phyloP scores from a whole-genome alignment of 2,329 filamentous ascomycete genomes.

The Cadophora sp. region DNA sequence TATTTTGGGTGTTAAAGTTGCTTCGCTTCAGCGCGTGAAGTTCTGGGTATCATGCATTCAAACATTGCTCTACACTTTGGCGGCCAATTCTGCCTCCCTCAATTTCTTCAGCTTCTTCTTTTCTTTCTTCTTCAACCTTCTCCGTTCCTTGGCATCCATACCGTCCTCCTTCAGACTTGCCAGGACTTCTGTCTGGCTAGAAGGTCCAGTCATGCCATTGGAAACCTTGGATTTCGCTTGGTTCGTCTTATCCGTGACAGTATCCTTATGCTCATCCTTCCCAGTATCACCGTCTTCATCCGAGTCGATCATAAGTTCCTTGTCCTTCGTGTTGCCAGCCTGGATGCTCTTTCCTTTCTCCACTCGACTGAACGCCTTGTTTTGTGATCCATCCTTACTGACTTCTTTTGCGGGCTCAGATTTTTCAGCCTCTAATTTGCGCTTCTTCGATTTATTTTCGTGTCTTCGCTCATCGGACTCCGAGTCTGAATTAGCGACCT shows the following conservation, averaged over 20 bases:
- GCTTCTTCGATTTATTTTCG: slow-evolving; percentile 6
- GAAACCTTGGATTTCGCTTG: background rate
- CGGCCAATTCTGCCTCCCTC: slow-evolving; percentile 11
- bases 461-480: background rate
- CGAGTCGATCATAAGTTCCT: background rate
- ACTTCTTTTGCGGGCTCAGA: background rate
- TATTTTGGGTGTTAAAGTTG: too few relatives aligned
- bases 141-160: slow-evolving; percentile 28
- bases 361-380: background rate
- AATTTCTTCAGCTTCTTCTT: slow-evolving; percentile 31
- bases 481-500: background rate
- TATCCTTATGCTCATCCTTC: background rate
- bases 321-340: background rate
- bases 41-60: background rate
- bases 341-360: background rate
- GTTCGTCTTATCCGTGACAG: background rate
- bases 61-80: background rate
- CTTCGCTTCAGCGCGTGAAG: background rate
- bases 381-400: background rate
- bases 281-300: background rate
- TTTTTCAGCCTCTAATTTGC: slow-evolving; percentile 6
- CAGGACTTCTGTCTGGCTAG: background rate
- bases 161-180: slow-evolving; percentile 13
- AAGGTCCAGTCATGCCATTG: background rate
- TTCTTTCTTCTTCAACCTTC: slow-evolving; percentile 33